Conservation (phyloP, 208 protist species). For the Tritrichomonas foetus region DNA sequence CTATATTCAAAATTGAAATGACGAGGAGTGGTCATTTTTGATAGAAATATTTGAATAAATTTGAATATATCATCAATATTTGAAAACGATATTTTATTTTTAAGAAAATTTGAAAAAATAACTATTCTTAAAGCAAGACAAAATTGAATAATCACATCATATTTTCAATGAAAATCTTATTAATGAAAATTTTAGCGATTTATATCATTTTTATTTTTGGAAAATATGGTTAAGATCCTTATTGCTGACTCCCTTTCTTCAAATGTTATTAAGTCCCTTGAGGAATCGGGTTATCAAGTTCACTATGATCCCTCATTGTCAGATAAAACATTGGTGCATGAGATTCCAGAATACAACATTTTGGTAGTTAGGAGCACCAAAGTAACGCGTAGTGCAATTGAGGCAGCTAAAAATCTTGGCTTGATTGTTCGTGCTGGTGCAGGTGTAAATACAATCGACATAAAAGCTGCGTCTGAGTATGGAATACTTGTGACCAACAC, state of each 20-base stretch:
- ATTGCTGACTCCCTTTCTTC: neutral
- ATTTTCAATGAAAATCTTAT: too few species aligned
- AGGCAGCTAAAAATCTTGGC: neutral
- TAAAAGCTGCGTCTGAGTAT: neutral
- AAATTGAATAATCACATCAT: too few species aligned
- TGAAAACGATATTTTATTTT: too few species aligned
- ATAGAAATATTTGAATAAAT: too few species aligned
- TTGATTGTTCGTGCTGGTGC: neutral
- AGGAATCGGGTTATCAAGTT: neutral
- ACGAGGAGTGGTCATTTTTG: too few species aligned
- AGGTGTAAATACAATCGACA: neutral
- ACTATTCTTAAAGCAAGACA: too few species aligned
- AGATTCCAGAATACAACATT: neutral
- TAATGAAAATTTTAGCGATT: neutral
- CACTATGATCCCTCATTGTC: neutral
- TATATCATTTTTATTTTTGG: neutral
- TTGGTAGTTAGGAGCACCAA: neutral
- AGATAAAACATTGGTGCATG: neutral
- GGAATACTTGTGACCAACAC: neutral
- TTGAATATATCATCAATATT: too few species aligned
- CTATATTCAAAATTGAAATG: too few species aligned
- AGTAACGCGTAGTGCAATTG: neutral
- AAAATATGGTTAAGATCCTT: neutral
- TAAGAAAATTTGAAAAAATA: too few species aligned
- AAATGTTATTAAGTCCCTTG: neutral